phyloP scores from a whole-genome alignment of 768 basidiomycete genomes.

The Galerina marginata region DNA sequence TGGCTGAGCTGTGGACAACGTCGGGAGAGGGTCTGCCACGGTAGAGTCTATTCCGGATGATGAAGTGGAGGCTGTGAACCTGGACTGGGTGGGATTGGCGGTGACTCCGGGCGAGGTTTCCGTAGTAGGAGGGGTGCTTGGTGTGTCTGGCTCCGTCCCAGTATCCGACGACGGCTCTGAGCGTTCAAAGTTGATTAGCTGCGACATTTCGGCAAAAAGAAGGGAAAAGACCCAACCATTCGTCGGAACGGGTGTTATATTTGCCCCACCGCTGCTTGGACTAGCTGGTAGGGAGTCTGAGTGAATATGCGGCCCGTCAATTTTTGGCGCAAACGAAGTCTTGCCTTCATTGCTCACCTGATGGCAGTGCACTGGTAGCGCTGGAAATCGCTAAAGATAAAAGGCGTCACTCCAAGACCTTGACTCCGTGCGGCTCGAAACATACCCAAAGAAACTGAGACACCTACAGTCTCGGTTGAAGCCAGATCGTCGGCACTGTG shows the following conservation, averaged over 20 bases:
- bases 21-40: too few species aligned
- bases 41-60: background rate
- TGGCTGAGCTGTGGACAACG: too few species aligned
- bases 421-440: background rate
- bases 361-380: slow-evolving; percentile 1
- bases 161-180: background rate
- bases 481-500: slow-evolving; percentile 5
- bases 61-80: background rate
- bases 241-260: background rate
- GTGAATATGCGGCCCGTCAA: slow-evolving; percentile 7
- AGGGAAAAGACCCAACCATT: slow-evolving; percentile 18
- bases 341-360: slow-evolving; percentile 15
- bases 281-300: slow-evolving; percentile 6
- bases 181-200: slow-evolving; percentile 2
- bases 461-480: slow-evolving; percentile 9
- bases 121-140: background rate
- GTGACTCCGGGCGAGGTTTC: background rate
- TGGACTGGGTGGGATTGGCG: background rate
- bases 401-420: slow-evolving; percentile 15
- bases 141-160: background rate
- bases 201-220: background rate
- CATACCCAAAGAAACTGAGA: slow-evolving; percentile 22
- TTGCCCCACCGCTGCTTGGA: slow-evolving; percentile 12
- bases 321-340: background rate
- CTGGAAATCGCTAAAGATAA: slow-evolving; percentile 12